Evolutionary conservation across 129 eudicot species (phyloP).

Genomic region (Apium graveolens): DNA sequence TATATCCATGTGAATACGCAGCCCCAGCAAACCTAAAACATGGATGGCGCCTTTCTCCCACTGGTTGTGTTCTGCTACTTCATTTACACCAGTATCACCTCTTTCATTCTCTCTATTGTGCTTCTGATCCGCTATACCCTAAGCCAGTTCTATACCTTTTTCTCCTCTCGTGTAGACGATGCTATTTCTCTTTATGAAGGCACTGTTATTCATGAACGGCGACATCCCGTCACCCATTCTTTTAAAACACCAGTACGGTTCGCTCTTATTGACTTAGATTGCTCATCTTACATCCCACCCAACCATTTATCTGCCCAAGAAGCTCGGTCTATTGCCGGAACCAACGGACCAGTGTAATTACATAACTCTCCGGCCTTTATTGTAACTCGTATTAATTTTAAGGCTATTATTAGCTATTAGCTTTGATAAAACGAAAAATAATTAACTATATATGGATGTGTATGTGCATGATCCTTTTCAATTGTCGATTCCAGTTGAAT

Average conservation of each 20-base stretch:
- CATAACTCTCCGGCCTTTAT: too few relatives aligned
- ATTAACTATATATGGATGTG: too few relatives aligned
- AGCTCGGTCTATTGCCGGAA: slow-evolving; percentile 12
- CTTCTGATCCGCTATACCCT: background rate
- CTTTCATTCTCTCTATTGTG: background rate
- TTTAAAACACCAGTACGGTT: slow-evolving; percentile 13
- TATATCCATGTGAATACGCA: too few relatives aligned
- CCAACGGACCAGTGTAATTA: slow-evolving; percentile 16
- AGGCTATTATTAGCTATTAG: too few relatives aligned
- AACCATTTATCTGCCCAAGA: slow-evolving; percentile 13
- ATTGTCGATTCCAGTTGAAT: too few relatives aligned
- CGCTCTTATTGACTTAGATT: slow-evolving; percentile 24
- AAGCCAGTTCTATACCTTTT: background rate
- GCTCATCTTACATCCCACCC: slow-evolving; percentile 9
- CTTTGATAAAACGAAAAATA: too few relatives aligned
- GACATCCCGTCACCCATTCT: background rate
- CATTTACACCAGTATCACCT: background rate
- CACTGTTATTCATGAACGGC: background rate
- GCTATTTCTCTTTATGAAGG: background rate
- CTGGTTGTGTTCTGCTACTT: too few relatives aligned
- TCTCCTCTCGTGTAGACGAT: background rate
- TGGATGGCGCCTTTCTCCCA: too few relatives aligned
- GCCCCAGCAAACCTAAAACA: too few relatives aligned
- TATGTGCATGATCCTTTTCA: too few relatives aligned
- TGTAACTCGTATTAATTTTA: too few relatives aligned